phyloP scores from a whole-genome alignment of 257 asterid genomes.

The Asclepias syriaca region DNA sequence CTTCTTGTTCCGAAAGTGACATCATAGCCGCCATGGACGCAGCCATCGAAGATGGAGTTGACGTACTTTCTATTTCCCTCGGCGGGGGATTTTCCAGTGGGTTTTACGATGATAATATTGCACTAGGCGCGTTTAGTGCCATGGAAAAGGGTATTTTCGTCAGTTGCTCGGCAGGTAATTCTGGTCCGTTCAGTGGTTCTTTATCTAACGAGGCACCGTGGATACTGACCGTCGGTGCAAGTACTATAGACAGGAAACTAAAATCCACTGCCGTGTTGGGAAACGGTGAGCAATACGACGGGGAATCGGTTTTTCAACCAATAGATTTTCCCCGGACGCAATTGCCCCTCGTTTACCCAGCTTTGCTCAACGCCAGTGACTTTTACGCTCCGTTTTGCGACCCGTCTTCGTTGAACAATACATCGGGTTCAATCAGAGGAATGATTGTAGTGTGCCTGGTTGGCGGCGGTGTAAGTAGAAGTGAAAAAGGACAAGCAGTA shows the following conservation, averaged over 20 bases:
- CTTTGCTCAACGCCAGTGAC: not conserved
- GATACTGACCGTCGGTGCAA: not conserved
- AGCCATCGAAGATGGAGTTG: not conserved
- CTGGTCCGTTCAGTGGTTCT: not conserved
- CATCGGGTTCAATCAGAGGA: not conserved
- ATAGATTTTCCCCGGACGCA: not conserved
- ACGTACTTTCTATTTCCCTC: not conserved
- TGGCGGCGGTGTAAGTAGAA: not conserved
- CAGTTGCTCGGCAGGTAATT: conserved; percentile 1
- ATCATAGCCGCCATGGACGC: conserved; percentile 1
- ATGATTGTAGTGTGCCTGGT: not conserved
- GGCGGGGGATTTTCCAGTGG: not conserved
- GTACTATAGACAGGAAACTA: not conserved
- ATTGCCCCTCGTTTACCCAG: not conserved
- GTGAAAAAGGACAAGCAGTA: not conserved
- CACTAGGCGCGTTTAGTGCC: not conserved
- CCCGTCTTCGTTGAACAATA: not conserved
- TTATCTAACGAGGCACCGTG: conserved; percentile 5
- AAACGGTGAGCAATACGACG: not conserved
- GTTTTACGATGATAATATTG: not conserved
- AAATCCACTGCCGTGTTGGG: not conserved
- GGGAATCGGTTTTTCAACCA: not conserved
- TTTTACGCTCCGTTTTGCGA: not conserved
- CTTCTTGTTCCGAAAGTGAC: not conserved
- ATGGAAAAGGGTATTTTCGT: conserved; percentile 1